Evolutionary conservation across 2,329 filamentous ascomycete species (phyloP), one percentile per base, ranked within the genome.

Genomic region (Aspergillus nomiae): DNA sequence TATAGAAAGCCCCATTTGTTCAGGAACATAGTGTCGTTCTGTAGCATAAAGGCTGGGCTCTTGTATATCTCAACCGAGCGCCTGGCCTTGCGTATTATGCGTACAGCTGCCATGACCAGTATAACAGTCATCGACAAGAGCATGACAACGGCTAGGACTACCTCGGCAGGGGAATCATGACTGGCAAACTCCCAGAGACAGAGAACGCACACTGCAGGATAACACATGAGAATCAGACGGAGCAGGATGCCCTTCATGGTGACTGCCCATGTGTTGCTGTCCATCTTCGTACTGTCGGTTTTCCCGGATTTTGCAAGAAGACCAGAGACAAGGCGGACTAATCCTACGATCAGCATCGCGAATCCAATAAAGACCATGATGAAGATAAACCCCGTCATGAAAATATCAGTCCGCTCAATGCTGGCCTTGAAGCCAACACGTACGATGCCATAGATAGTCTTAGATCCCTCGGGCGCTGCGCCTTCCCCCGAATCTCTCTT

Each of bases 1-100:
- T 97, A 97, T 67, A 98, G 86, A 83, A 97, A 97, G 24, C 94
- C 94, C 94, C 94, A 97, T 81, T 96, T 96, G 86, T 97, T 97
- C 66, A 97, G 86, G 55, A 91, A 90, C 65, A 91, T 86, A 14
- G 93, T 92, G 72, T 98, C 93, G 2, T 94, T 97, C 82, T 96
- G 97, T 63, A 98, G 88, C 69, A 97, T 96, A 79, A 97, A 97
- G 32, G 93, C 94, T 28, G 94, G 92, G 82, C 96, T 97, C 81
- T 94, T 92, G 84, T 97, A 93, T 87, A 96, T 92, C 60, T 86
- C 80, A 65, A 96, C 90, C 28, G 94, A 97, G 71, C 92, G 90
- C 73, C 92, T 91, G 32, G 93, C 94, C 65, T 97, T 90, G 59
- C 88, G 86, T 70, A 96, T 91, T 66, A 97, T 92, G 83, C 96